These are phyloP conservation scores for Salvia splendens DNA, from an alignment of 257 asterid species.

Conservation along the genomic window DNA sequence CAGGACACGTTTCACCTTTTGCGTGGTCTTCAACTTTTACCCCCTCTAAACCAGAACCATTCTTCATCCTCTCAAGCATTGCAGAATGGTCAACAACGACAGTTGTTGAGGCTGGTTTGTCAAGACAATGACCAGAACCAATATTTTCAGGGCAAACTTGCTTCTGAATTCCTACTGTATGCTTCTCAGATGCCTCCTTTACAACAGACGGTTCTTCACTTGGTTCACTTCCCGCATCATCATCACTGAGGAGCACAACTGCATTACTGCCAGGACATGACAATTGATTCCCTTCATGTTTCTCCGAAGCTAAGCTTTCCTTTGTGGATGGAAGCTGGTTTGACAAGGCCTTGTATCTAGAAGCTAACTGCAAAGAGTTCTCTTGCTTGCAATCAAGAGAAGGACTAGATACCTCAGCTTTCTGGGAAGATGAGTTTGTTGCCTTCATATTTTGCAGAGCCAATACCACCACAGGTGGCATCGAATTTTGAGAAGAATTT, in stretches of 20 bases:
- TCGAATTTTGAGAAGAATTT: constrained; percentile 41
- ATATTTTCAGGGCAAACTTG: constrained; percentile 32
- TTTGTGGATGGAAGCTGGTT: constrained; percentile 28
- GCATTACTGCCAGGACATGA: constrained; percentile 42
- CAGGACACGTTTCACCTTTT: constrained; percentile 38
- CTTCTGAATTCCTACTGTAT: constrained; percentile 31
- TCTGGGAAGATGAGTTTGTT: constrained; percentile 38
- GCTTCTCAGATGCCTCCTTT: constrained; percentile 38
- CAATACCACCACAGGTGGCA: constrained; percentile 53
- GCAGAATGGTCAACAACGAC: constrained; percentile 7
- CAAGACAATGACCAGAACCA: constrained; percentile 31
- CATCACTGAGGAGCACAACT: constrained; percentile 68
- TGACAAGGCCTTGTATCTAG: constrained; percentile 32
- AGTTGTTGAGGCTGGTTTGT: constrained; percentile 33
- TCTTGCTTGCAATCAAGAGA: constrained; percentile 39
- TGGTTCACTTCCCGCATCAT: constrained; percentile 52
- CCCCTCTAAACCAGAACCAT: constrained; percentile 40
- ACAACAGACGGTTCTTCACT: constrained; percentile 36
- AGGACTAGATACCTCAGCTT: constrained; percentile 39
- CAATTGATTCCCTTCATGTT: constrained; percentile 42
- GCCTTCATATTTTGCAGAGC: constrained; percentile 51
- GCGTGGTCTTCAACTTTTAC: constrained; percentile 47
- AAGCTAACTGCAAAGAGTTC: constrained; percentile 33
- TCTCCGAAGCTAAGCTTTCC: constrained; percentile 36
- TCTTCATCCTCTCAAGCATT: constrained; percentile 33